Conservation (phyloP, 495 filamentous ascomycete genomes). For the Opeltia flavorubescens region DNA sequence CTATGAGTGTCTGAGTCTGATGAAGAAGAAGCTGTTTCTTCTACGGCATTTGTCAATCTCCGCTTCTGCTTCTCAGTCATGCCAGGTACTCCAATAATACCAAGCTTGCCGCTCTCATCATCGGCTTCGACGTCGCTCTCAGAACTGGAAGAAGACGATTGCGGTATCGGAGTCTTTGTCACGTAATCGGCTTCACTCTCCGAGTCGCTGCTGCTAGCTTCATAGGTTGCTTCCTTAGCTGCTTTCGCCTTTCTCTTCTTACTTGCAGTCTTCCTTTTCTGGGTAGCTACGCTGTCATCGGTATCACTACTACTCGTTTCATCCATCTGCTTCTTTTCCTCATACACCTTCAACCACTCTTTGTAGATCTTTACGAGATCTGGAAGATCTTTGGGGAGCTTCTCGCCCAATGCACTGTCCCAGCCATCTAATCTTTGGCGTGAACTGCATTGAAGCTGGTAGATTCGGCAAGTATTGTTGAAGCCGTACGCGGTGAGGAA, state of each 20-base stretch:
- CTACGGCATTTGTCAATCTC: too few relatives aligned
- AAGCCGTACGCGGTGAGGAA: constrained; percentile 57
- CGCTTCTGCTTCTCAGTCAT: constrained; percentile 49
- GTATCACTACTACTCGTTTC: constrained; percentile 16
- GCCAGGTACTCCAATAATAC: constrained; percentile 22
- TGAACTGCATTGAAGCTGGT: constrained; percentile 42
- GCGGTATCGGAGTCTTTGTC: constrained; percentile 7
- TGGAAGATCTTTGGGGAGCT: constrained; percentile 27
- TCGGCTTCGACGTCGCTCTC: constrained; percentile 53
- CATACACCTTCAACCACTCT: constrained; percentile 25
- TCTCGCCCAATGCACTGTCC: constrained; percentile 15
- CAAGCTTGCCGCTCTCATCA: constrained; percentile 28
- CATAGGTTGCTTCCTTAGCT: background rate
- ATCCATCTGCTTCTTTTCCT: constrained; percentile 22
- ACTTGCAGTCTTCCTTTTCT: constrained; percentile 10
- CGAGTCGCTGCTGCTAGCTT: background rate
- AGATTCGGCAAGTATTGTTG: constrained; percentile 38
- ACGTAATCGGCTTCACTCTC: background rate
- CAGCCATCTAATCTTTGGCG: constrained; percentile 25
- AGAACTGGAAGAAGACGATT: constrained; percentile 34
- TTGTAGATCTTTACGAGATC: constrained; percentile 36
- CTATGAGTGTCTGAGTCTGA: constrained; percentile 22
- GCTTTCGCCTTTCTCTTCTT: constrained; percentile 3
- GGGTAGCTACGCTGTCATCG: constrained; percentile 18
- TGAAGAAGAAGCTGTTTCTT: constrained; percentile 39